Evolutionary conservation across 2,329 filamentous ascomycete species (phyloP).

Genomic region (Westerdykella sp.): DNA sequence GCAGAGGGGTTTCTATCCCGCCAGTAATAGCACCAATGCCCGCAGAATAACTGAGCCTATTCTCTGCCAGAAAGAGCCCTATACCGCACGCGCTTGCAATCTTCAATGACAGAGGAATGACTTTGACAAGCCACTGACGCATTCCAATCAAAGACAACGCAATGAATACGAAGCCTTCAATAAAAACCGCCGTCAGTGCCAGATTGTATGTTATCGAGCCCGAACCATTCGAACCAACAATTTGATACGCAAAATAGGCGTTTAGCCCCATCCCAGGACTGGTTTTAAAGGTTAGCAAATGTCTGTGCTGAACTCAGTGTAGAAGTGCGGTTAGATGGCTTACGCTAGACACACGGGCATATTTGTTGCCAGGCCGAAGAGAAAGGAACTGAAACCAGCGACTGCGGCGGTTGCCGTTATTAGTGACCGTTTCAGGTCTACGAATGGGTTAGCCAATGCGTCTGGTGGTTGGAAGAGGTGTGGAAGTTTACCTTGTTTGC

Average conservation of each 20-base stretch:
- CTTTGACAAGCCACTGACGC: slow-evolving; percentile 79
- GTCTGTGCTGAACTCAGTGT: slow-evolving; percentile 1
- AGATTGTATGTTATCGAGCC: slow-evolving; percentile 67
- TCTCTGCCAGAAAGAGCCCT: slow-evolving; percentile 70
- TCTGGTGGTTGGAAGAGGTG: not conserved
- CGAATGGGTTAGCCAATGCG: not conserved
- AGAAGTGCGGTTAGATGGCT: slow-evolving; percentile 1
- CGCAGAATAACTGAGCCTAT: slow-evolving; percentile 70
- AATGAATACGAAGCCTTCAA: slow-evolving; percentile 82
- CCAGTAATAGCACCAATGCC: slow-evolving; percentile 76
- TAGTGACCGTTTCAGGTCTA: slow-evolving; percentile 63
- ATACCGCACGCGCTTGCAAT: slow-evolving; percentile 81
- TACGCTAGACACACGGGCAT: slow-evolving; percentile 45
- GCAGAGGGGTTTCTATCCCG: slow-evolving; percentile 56
- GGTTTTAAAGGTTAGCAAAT: slow-evolving; percentile 2
- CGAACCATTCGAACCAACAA: slow-evolving; percentile 69
- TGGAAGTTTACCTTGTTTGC: not conserved
- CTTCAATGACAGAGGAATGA: slow-evolving; percentile 77
- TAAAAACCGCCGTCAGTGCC: slow-evolving; percentile 78
- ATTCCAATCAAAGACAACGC: slow-evolving; percentile 71
- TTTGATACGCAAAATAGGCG: slow-evolving; percentile 78
- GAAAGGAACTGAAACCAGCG: slow-evolving; percentile 67
- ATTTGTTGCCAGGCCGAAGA: slow-evolving; percentile 76
- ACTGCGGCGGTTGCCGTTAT: slow-evolving; percentile 82
- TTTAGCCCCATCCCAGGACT: slow-evolving; percentile 53